Evolutionary conservation across 371 early-diverging fungal species (phyloP), one percentile per base, ranked within the genome.

Genomic region (Mucor ambiguus): DNA sequence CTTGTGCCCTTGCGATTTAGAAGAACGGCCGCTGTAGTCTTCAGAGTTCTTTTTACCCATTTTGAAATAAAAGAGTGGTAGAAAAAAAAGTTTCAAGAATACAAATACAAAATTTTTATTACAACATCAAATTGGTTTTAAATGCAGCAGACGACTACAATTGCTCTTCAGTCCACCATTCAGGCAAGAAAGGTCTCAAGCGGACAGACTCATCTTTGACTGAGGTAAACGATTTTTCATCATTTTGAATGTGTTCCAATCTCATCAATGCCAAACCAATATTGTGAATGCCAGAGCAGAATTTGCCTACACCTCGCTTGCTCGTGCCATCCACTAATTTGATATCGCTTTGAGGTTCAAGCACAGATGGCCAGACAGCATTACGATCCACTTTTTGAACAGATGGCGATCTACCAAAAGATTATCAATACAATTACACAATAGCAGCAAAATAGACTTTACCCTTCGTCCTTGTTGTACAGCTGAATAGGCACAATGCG

Each of bases 191-290:
- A 0, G 85, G 84, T 44, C 73, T 73, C 26, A 80, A 61, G n/a
- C 72, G 79, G 16, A 82, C 48, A 46, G 72, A 71, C 7, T 68
- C 69, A 2, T 82, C 75, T 49, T 76, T 70, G 46, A 76, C 74
- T 10, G 81, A 74, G 4, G 68, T 66, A 58, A 84, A 83, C 8
- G 20, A 35, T 4, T 71, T 61, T 24, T 20, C 18, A 20, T 67
- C 63, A 11, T 69, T 60, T 29, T 80, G 67, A 1, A 92, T 87
- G 30, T 85, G 79, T 28, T 96, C 96, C 55, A 96, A 71, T 41
- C 95, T 86, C 85, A 96, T 80, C 75, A 96, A 82, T 8, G 95
- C 96, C 49, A 96, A 79, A 0, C 93, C 96, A 55, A 95, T 87
- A 64, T 95, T 96, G 75, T 87, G 82, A 18, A 88, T 70, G 24